Evolutionary conservation across 2,329 filamentous ascomycete genomes (phyloP).

Genomic region (Chaetothyriales sp.): DNA sequence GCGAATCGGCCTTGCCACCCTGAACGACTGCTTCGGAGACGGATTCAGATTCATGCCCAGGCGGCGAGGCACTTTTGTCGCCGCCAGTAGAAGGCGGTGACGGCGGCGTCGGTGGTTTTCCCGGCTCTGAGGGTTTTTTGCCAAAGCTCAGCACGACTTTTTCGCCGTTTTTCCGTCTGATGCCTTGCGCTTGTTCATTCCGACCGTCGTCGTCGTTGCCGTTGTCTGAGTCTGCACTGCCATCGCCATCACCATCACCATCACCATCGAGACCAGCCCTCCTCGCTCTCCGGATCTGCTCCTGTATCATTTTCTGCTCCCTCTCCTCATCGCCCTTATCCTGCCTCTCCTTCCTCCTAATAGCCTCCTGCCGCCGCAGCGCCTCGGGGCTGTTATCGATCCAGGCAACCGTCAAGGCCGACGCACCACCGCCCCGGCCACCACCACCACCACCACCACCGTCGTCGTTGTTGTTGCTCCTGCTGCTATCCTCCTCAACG

Average conservation of each 20-base stretch:
- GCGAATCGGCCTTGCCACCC: background rate
- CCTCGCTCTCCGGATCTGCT: constrained; percentile 67
- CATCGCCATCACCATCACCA: constrained; percentile 27
- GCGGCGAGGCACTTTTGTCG: constrained; percentile 6
- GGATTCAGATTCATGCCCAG: background rate
- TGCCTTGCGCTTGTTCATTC: constrained; percentile 21
- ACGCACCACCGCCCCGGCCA: constrained; percentile 10
- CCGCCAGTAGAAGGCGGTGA: constrained; percentile 6
- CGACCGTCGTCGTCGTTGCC: background rate
- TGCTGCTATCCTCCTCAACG: constrained; percentile 82
- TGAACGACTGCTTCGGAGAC: background rate
- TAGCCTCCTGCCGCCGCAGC: constrained; percentile 60
- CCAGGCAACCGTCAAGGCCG: constrained; percentile 60
- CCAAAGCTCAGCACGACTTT: constrained; percentile 57
- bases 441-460: constrained; percentile 9
- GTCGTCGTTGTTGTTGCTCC: too few species aligned
- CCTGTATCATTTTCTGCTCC: constrained; percentile 66
- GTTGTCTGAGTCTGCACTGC: constrained; percentile 20
- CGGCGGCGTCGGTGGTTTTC: constrained; percentile 17
- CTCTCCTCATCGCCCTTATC: constrained; percentile 84
- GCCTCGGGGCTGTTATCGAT: constrained; percentile 84
- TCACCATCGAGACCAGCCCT: constrained; percentile 39
- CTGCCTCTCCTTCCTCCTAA: constrained; percentile 68
- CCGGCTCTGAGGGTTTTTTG: constrained; percentile 15
- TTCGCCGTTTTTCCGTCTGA: constrained; percentile 51